phyloP scores from a whole-genome alignment of 495 filamentous ascomycete genomes.

The Podospora didyma region DNA sequence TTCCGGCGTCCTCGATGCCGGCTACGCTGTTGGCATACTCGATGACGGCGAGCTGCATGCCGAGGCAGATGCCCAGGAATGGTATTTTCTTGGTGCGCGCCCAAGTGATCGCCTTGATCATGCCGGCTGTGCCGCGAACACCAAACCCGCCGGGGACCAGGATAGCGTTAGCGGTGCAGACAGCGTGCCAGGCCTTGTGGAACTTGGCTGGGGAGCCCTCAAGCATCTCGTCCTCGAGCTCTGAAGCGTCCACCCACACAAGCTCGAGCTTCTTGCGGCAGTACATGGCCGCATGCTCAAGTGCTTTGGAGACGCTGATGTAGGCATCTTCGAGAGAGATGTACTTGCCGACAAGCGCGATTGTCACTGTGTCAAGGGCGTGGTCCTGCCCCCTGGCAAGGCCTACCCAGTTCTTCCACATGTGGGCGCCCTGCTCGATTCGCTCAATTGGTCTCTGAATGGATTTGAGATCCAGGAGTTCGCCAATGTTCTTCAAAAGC shows the following conservation, averaged over 20 bases:
- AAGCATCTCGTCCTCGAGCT: conserved; percentile 64
- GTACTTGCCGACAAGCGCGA: conserved; percentile 93
- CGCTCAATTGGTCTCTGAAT: conserved; percentile 43
- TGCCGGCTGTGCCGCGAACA: conserved; percentile 73
- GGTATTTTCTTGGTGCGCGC: conserved; percentile 76
- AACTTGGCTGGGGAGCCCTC: conserved; percentile 63
- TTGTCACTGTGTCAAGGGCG: conserved; percentile 61
- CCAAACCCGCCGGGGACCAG: conserved; percentile 84
- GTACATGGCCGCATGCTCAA: conserved; percentile 90
- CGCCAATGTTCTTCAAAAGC: conserved; percentile 57
- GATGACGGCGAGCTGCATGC: conserved; percentile 91
- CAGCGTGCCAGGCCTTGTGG: conserved; percentile 83
- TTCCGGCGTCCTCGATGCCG: conserved; percentile 56
- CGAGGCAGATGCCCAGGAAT: conserved; percentile 89
- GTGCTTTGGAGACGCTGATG: conserved; percentile 71
- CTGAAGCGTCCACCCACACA: conserved; percentile 76
- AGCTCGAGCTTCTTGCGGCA: conserved; percentile 76
- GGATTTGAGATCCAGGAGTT: conserved; percentile 56
- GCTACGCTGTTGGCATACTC: conserved; percentile 77
- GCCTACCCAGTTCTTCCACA: conserved; percentile 67
- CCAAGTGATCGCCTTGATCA: conserved; percentile 80
- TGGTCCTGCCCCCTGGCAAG: conserved; percentile 47
- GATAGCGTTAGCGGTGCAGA: conserved; percentile 33
- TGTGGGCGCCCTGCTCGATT: conserved; percentile 63
- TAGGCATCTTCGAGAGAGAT: conserved; percentile 74